Conservation (phyloP, 2,329 filamentous ascomycete species). For the Endoconidiophora polonica region DNA sequence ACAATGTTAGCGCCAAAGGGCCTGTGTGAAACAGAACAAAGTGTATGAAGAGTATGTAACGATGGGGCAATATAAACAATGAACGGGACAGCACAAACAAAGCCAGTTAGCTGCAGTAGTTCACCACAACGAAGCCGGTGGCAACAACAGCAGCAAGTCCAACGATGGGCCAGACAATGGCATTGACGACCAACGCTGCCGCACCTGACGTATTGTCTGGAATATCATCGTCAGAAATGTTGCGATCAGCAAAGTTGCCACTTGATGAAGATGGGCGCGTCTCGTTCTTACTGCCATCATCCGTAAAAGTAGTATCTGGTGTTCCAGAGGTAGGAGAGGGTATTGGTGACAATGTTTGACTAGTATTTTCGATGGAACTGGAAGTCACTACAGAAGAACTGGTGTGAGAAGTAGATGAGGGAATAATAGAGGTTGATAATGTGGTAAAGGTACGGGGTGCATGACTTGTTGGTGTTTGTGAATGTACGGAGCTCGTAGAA, state of each 20-base stretch:
- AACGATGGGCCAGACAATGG: conserved; percentile 11
- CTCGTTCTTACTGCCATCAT: too few relatives aligned
- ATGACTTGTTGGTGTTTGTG: background rate
- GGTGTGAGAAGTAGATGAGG: background rate
- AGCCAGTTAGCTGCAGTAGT: background rate
- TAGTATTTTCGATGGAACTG: too few relatives aligned
- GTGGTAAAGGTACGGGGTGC: background rate
- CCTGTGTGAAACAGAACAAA: background rate
- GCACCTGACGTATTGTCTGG: too few relatives aligned
- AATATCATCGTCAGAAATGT: too few relatives aligned
- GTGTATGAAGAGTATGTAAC: background rate
- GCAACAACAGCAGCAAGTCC: background rate
- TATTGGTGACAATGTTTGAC: too few relatives aligned
- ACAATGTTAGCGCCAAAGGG: background rate
- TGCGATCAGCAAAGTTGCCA: too few relatives aligned
- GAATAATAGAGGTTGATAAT: background rate
- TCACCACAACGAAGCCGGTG: conserved; percentile 3
- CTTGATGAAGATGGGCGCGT: too few relatives aligned
- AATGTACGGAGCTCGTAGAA: background rate
- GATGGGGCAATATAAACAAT: background rate
- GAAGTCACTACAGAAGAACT: too few relatives aligned
- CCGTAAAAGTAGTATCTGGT: too few relatives aligned
- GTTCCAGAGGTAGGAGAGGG: background rate
- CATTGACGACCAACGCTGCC: conserved; percentile 1
- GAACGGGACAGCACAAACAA: background rate